Evolutionary conservation across 495 filamentous ascomycete species (phyloP).

Genomic region (Lasiosphaeria ovina): DNA sequence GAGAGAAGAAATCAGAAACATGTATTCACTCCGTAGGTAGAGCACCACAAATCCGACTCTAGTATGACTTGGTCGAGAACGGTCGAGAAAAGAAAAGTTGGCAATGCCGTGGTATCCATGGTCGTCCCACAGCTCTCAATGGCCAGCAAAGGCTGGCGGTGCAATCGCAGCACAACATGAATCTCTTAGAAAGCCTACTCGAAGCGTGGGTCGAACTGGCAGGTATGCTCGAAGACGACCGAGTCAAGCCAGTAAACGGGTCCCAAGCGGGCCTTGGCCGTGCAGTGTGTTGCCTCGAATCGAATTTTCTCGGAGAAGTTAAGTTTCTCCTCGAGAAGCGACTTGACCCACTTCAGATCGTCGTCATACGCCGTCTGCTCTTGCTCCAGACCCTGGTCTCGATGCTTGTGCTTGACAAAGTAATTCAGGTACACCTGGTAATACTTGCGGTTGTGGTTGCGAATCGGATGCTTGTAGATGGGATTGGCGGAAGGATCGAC

Average conservation of each 20-base stretch:
- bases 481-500: slow-evolving; percentile 24
- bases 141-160: no score
- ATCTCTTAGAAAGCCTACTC: neutral
- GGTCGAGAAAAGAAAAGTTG: no score
- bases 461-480: slow-evolving; percentile 16
- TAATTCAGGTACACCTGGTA: slow-evolving; percentile 28
- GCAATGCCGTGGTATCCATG: no score
- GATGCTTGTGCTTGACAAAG: slow-evolving; percentile 21
- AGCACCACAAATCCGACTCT: no score
- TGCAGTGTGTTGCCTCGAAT: slow-evolving; percentile 16
- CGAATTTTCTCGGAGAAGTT: slow-evolving; percentile 21
- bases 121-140: no score
- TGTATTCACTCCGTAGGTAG: no score
- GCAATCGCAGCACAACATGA: no score
- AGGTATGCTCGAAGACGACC: slow-evolving; percentile 30
- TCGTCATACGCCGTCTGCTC: slow-evolving; percentile 12
- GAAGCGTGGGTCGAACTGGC: slow-evolving; percentile 9
- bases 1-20: no score
- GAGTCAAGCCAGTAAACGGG: slow-evolving; percentile 25
- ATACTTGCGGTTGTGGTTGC: slow-evolving; percentile 23
- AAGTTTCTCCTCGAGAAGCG: slow-evolving; percentile 26
- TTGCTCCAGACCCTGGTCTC: slow-evolving; percentile 13
- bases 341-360: slow-evolving; percentile 30
- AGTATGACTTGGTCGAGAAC: no score
- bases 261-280: slow-evolving; percentile 12